Evolutionary conservation across 805 yeast species (phyloP).

Genomic region (Candida succiphila): DNA sequence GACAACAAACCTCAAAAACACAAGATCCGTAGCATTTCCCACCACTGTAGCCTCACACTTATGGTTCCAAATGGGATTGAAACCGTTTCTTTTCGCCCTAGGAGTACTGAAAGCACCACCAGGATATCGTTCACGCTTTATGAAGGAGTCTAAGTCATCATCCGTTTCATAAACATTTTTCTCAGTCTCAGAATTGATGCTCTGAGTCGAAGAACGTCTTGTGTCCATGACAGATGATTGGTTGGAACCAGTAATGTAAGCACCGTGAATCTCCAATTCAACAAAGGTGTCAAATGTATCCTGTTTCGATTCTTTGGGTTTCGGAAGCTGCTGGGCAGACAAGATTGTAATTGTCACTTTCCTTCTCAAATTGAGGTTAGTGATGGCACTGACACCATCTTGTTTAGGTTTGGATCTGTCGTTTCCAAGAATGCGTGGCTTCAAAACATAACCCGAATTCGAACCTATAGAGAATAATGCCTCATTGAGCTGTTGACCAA

Average conservation of each 20-base stretch:
- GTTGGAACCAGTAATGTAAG: not conserved
- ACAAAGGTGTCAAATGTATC: conserved; percentile 50
- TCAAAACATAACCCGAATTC: conserved; percentile 67
- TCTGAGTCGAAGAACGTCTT: not conserved
- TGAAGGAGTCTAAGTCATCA: not conserved
- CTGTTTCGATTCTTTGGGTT: conserved; percentile 41
- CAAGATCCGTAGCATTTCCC: conserved; percentile 31
- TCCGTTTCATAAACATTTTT: not conserved
- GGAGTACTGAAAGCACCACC: conserved; percentile 21
- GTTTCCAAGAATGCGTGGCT: conserved; percentile 38
- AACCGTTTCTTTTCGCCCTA: conserved; percentile 58
- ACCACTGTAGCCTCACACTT: conserved; percentile 30
- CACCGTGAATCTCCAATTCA: conserved; percentile 48
- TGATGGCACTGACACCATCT: conserved; percentile 10
- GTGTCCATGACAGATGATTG: not conserved
- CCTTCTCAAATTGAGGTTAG: conserved; percentile 5
- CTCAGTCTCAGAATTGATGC: not conserved
- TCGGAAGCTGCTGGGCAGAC: conserved; percentile 82
- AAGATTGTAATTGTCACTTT: conserved; percentile 37
- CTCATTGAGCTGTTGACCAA: conserved; percentile 82
- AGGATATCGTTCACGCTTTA: conserved; percentile 4
- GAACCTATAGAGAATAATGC: conserved; percentile 61
- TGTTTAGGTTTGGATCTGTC: conserved; percentile 10
- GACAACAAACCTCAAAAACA: conserved; percentile 46
- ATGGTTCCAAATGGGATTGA: conserved; percentile 78